A percentile compares a stretch with the other conserved stretches of the same genome.
Conservation (phyloP, 768 basidiomycete genomes). For the Lactarius vividus region DNA sequence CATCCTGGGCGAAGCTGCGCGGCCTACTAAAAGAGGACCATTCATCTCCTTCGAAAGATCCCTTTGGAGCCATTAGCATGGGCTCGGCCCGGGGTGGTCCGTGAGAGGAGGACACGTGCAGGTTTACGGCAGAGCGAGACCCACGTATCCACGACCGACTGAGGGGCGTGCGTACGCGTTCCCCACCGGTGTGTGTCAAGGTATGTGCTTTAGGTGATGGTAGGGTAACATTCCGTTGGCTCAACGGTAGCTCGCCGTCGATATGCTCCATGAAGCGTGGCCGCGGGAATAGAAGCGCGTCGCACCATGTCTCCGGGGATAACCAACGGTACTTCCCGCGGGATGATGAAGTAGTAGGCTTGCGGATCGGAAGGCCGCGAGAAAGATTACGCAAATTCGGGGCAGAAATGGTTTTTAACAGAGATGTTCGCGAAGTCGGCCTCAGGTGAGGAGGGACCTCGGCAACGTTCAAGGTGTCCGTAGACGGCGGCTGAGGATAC, state of each 20-base stretch:
- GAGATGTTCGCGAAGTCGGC: conserved; percentile 32
- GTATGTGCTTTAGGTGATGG: conserved; percentile 8
- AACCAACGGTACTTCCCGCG: conserved; percentile 64
- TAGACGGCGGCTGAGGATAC: conserved; percentile 22
- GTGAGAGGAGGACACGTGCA: conserved; percentile 1
- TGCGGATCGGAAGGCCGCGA: conserved; percentile 19
- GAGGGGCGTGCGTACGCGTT: background rate
- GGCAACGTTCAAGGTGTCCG: conserved; percentile 40
- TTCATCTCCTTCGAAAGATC: conserved; percentile 1
- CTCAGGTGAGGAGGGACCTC: conserved; percentile 33
- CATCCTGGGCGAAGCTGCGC: conserved; percentile 59
- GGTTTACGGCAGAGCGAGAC: conserved; percentile 13
- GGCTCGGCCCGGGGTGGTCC: conserved; percentile 26
- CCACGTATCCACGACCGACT: conserved; percentile 2
- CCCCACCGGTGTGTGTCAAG: background rate
- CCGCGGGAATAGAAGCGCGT: conserved; percentile 72
- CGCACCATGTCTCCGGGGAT: conserved; percentile 78
- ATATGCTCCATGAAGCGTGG: conserved; percentile 57
- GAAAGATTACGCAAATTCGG: conserved; percentile 51
- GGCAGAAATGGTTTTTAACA: conserved; percentile 62
- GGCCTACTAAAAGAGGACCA: conserved; percentile 37
- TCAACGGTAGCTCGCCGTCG: conserved; percentile 35
- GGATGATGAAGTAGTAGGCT: conserved; percentile 29
- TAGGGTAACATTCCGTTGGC: background rate
- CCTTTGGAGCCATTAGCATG: conserved; percentile 7